Evolutionary conservation across 164 flowering plant genomes (phyloP).

Genomic region (Chimonanthus salicifolius): DNA sequence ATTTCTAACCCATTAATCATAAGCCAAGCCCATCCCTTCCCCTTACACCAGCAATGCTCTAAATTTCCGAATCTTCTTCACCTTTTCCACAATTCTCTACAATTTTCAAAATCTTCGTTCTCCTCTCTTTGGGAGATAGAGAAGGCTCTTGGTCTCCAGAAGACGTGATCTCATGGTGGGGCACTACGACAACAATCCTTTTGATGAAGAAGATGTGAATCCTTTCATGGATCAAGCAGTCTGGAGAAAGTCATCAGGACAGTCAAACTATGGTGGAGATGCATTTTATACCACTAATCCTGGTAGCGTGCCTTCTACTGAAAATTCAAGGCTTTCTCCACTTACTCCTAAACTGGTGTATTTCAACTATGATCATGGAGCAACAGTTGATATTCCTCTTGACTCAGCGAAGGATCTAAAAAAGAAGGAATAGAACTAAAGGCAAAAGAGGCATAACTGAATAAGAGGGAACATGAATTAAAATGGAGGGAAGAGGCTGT

Average conservation of each 20-base stretch:
- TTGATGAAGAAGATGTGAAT: conserved; percentile 77
- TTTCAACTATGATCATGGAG: conserved; percentile 60
- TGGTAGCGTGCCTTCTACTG: conserved; percentile 54
- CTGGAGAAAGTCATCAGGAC: too few species aligned
- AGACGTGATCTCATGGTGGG: conserved; percentile 44
- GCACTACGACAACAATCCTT: conserved; percentile 69
- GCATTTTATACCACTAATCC: conserved; percentile 16
- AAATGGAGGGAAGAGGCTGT: conserved; percentile 94
- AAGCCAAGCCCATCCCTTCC: too few species aligned
- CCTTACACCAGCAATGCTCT: too few species aligned
- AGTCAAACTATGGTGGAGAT: too few species aligned
- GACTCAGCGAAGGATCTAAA: conserved; percentile 56
- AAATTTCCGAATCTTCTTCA: not conserved
- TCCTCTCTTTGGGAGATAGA: not conserved
- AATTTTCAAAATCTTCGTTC: not conserved
- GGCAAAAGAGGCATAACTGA: conserved; percentile 85
- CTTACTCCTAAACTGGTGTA: conserved; percentile 92
- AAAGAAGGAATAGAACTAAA: conserved; percentile 82
- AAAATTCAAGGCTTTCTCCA: conserved; percentile 82
- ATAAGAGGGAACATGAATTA: conserved; percentile 81
- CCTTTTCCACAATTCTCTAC: not conserved
- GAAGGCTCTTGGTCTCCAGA: not conserved
- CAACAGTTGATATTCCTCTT: conserved; percentile 81
- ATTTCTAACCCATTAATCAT: too few species aligned
- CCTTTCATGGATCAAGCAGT: conserved; percentile 50